Evolutionary conservation across 2,329 filamentous ascomycete species (phyloP).

Genomic region (Neoscytalidium dimidiatum): DNA sequence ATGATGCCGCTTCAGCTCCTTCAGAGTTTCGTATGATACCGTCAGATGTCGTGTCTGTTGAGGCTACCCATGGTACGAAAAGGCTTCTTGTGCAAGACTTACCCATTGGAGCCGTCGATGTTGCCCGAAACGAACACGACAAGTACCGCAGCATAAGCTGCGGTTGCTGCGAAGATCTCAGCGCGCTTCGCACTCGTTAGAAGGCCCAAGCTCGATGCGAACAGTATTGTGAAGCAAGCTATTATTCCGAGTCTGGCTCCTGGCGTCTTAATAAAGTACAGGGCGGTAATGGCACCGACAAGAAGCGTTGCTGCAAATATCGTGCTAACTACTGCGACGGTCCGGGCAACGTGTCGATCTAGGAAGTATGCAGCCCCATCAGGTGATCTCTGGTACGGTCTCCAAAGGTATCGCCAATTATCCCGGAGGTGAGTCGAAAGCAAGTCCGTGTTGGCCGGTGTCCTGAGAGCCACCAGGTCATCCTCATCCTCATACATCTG

Average conservation of each 20-base stretch:
- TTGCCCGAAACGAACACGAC: conserved; percentile 26
- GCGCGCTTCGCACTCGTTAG: conserved; percentile 26
- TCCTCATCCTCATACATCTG: not conserved
- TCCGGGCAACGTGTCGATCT: not conserved
- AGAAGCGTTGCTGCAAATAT: not conserved
- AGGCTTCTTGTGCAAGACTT: no score
- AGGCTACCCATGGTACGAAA: no score
- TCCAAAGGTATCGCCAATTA: not conserved
- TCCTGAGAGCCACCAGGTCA: not conserved
- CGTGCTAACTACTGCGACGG: not conserved
- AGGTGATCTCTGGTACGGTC: not conserved
- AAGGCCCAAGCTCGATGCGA: conserved; percentile 26
- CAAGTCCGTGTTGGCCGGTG: not conserved
- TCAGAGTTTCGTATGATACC: no score
- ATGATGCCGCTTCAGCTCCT: no score
- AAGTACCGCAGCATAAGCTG: conserved; percentile 28
- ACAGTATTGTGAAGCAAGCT: conserved; percentile 23
- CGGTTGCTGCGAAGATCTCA: conserved; percentile 30
- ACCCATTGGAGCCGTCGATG: not conserved
- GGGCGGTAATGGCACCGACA: not conserved
- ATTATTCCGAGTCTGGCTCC: not conserved
- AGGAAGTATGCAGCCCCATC: not conserved
- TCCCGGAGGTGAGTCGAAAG: not conserved
- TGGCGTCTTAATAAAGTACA: not conserved
- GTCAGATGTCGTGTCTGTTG: no score